Conservation (phyloP, 805 yeast genomes). For the Lipomyces starkeyi region DNA sequence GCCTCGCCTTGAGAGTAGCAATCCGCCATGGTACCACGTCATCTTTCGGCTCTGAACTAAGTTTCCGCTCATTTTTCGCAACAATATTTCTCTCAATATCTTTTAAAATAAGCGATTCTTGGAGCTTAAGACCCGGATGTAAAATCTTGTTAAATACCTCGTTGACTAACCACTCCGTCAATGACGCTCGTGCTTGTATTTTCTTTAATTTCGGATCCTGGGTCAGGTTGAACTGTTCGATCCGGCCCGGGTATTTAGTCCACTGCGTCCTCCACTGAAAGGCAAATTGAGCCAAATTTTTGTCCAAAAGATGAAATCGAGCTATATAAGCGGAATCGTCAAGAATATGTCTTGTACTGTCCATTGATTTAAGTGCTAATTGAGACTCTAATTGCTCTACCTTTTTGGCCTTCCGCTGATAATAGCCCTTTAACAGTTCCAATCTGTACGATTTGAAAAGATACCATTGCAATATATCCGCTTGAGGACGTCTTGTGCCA, state of each 20-base stretch:
- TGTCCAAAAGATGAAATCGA: background rate
- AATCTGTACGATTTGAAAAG: background rate
- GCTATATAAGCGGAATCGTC: conserved; percentile 4
- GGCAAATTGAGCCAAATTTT: background rate
- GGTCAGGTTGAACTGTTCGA: background rate
- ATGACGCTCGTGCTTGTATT: background rate
- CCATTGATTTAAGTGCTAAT: background rate
- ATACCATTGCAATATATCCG: background rate
- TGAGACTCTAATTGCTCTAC: background rate
- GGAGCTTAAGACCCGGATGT: conserved; percentile 12
- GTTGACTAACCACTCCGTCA: conserved; percentile 4
- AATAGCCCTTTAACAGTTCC: background rate
- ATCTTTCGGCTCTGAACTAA: background rate
- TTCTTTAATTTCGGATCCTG: background rate
- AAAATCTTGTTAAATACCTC: conserved; percentile 3
- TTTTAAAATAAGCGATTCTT: conserved; percentile 1
- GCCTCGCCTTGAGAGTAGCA: background rate
- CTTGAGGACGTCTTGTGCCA: background rate
- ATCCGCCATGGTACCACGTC: background rate
- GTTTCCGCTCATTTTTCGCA: background rate
- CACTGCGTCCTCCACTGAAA: background rate
- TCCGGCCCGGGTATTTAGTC: background rate
- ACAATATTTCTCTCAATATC: background rate
- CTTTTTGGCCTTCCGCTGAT: background rate
- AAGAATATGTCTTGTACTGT: background rate